A percentile compares a stretch with the other conserved stretches of the same genome.
Conservation (phyloP, 345 rosid species). For the Citrus unshiu region DNA sequence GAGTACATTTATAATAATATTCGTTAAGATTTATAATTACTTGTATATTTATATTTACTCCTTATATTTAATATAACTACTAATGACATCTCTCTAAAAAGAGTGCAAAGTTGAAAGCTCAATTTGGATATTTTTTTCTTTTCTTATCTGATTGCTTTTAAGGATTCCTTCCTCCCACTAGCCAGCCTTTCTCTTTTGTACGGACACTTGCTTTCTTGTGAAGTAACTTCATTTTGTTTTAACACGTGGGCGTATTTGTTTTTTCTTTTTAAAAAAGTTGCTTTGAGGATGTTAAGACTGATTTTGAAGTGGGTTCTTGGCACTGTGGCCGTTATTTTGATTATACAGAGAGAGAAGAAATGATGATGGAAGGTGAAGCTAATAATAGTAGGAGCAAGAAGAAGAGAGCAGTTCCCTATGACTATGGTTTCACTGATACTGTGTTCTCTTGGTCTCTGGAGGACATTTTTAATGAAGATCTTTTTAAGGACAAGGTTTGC, state of each 20-base stretch:
- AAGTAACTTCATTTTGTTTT: not conserved
- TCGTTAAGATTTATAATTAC: no score
- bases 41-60: no score
- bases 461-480: not conserved
- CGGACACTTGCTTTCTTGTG: not conserved
- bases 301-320: not conserved
- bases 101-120: no score
- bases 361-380: no score
- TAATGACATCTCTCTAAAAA: no score
- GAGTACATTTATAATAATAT: no score
- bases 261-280: no score
- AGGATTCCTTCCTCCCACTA: not conserved
- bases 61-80: no score
- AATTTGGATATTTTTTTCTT: no score
- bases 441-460: not conserved
- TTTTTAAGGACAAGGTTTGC: not conserved
- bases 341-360: not conserved
- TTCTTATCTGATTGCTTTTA: not conserved
- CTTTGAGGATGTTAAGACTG: not conserved
- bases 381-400: constrained; percentile 17
- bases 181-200: not conserved
- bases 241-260: not conserved
- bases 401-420: constrained; percentile 11
- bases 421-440: not conserved
- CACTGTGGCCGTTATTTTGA: not conserved